Percentiles rank a stretch among this genome's conserved stretches.
phyloP scores from a whole-genome alignment of 2,329 filamentous ascomycete species.

The Thermochaetoides dissita region DNA sequence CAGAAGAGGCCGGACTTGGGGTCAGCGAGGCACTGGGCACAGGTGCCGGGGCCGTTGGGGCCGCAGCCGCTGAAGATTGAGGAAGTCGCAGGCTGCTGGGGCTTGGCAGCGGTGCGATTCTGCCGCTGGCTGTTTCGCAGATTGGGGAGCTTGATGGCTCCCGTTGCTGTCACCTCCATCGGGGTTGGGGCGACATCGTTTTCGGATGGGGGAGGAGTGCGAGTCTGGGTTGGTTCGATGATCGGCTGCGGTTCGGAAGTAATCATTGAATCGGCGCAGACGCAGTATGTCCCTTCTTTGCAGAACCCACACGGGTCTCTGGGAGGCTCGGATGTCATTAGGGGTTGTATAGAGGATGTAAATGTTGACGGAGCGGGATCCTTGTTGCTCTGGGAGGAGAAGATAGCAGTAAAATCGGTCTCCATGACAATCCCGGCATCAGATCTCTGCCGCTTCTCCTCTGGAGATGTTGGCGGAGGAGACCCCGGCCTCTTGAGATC shows the following conservation, averaged over 20 bases:
- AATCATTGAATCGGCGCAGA: slow-evolving; percentile 51
- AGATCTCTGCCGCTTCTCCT: slow-evolving; percentile 43
- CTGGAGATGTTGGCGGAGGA: slow-evolving; percentile 25
- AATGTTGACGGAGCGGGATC: slow-evolving; percentile 13
- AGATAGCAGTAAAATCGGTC: slow-evolving; percentile 60
- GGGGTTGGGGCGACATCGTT: slow-evolving; percentile 42
- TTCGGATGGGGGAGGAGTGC: slow-evolving; percentile 47
- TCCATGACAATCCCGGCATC: slow-evolving; percentile 40
- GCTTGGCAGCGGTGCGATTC: slow-evolving; percentile 14
- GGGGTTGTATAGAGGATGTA: slow-evolving; percentile 16
- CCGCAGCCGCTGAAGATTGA: slow-evolving; percentile 30
- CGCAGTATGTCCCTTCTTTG: slow-evolving; percentile 66
- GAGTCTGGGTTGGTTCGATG: slow-evolving; percentile 31
- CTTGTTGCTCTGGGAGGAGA: slow-evolving; percentile 22
- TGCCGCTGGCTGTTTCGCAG: slow-evolving; percentile 21
- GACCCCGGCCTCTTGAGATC: slow-evolving; percentile 39
- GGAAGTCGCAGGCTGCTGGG: not conserved
- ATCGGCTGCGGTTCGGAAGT: slow-evolving; percentile 21
- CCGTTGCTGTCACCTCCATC: slow-evolving; percentile 45
- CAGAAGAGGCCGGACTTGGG: slow-evolving; percentile 74
- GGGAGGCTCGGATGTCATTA: slow-evolving; percentile 25
- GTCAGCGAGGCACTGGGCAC: slow-evolving; percentile 63
- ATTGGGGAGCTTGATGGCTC: slow-evolving; percentile 45
- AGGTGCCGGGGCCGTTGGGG: slow-evolving; percentile 61
- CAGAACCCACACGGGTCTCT: slow-evolving; percentile 72